Percentiles rank a stretch among this genome's conserved stretches.
phyloP scores from a whole-genome alignment of 208 protist genomes.

The Trypanosoma congolense region DNA sequence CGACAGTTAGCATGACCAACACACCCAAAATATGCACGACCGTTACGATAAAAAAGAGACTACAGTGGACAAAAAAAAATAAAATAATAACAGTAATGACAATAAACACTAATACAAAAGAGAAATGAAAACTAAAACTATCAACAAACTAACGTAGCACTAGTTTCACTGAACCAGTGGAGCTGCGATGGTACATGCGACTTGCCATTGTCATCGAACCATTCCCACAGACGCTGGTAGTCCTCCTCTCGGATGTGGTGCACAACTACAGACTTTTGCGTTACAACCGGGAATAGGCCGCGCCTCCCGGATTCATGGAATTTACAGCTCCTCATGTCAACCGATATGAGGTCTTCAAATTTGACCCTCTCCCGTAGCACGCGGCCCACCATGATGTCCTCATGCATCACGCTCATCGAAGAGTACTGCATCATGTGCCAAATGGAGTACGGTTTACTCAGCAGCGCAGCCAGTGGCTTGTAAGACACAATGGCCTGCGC shows the following conservation, averaged over 20 bases:
- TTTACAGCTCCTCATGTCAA: not conserved
- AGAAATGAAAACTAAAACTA: too few species aligned
- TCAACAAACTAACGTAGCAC: too few species aligned
- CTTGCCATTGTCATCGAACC: too few species aligned
- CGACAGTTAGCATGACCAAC: too few species aligned
- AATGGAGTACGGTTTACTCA: conserved; percentile 1
- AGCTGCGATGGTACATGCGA: too few species aligned
- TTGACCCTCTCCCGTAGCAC: not conserved
- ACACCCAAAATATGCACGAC: too few species aligned
- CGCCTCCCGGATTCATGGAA: conserved; percentile 13
- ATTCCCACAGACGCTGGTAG: too few species aligned
- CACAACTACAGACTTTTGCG: conserved; percentile 2
- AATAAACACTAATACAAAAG: too few species aligned
- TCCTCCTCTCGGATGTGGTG: conserved; percentile 7
- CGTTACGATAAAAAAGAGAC: too few species aligned
- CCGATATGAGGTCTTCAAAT: not conserved
- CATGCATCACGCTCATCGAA: not conserved
- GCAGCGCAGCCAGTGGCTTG: conserved; percentile 1
- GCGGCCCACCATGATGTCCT: conserved; percentile 10
- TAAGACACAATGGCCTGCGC: not conserved
- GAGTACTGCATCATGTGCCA: not conserved
- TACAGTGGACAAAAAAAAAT: too few species aligned
- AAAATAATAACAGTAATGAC: too few species aligned
- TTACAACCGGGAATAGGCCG: not conserved
- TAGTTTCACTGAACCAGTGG: too few species aligned